Evolutionary conservation across 305 asterid species (phyloP).

Genomic region (Fraxinus baroniana): DNA sequence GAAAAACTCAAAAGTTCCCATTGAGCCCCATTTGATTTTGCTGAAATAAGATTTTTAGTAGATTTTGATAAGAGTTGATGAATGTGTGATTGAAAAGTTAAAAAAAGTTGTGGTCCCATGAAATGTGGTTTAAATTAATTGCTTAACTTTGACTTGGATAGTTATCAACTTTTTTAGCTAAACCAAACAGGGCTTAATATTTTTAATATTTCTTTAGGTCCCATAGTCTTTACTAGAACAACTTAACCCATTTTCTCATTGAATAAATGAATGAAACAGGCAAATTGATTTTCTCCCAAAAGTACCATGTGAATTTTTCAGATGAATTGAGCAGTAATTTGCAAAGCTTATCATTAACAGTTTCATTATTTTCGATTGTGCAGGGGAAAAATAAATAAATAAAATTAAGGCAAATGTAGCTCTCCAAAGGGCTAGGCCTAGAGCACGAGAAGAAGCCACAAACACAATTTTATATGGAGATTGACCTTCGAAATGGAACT

Average conservation of each 20-base stretch:
- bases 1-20: background rate
- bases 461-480: background rate
- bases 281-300: background rate
- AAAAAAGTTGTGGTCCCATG: background rate
- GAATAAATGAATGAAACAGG: background rate
- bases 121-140: no score
- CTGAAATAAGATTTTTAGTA: background rate
- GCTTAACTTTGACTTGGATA: background rate
- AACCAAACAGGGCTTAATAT: background rate
- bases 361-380: background rate
- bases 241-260: background rate
- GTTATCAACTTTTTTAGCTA: background rate
- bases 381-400: no score
- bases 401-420: background rate
- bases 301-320: background rate
- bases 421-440: background rate
- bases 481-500: background rate
- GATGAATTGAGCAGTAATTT: background rate
- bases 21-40: background rate
- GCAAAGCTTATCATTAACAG: background rate
- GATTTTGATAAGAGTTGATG: background rate
- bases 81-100: background rate
- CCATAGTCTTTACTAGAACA: background rate
- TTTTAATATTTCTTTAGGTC: background rate
- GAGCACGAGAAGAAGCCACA: background rate